Percentiles rank a stretch among this genome's conserved stretches.
Evolutionary conservation across 768 basidiomycete species (phyloP).

Genomic region (Lepiota venenata): DNA sequence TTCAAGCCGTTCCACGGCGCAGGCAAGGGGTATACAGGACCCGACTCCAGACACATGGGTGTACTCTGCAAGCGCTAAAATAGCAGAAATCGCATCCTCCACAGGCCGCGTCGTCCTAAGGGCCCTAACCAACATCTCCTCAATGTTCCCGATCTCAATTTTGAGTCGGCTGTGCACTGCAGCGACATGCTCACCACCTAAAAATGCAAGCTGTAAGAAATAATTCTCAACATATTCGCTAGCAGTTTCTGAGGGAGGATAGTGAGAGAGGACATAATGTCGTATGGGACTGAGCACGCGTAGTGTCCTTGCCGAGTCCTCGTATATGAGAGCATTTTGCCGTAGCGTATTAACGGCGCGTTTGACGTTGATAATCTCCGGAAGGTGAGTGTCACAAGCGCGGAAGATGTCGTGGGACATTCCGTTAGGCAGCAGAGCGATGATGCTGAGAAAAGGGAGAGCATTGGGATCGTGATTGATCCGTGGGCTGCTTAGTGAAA

Average conservation of each 20-base stretch:
- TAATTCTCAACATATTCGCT: constrained; percentile 20
- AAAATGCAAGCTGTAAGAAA: constrained; percentile 18
- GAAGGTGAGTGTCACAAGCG: constrained; percentile 16
- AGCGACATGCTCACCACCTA: constrained; percentile 12
- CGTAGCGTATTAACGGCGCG: constrained; percentile 23
- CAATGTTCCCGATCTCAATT: constrained; percentile 23
- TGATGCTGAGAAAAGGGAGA: constrained; percentile 20
- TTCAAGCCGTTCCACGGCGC: constrained; percentile 18
- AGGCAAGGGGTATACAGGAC: constrained; percentile 17
- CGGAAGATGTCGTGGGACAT: constrained; percentile 17
- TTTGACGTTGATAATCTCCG: constrained; percentile 18
- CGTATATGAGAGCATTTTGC: constrained; percentile 23
- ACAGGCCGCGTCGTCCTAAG: constrained; percentile 14
- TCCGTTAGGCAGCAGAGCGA: constrained; percentile 28
- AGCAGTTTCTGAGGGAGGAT: constrained; percentile 18
- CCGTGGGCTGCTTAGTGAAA: constrained; percentile 27
- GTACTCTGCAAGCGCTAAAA: constrained; percentile 21
- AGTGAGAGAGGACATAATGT: constrained; percentile 19
- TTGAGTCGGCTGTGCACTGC: constrained; percentile 15
- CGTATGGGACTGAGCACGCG: constrained; percentile 27
- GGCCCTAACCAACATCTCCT: constrained; percentile 19
- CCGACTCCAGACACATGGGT: constrained; percentile 21
- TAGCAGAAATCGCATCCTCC: constrained; percentile 17
- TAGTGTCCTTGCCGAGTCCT: constrained; percentile 17
- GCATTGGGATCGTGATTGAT: constrained; percentile 23